Evolutionary conservation across 306 rosid genomes (phyloP).

Genomic region (Quercus mongolica): DNA sequence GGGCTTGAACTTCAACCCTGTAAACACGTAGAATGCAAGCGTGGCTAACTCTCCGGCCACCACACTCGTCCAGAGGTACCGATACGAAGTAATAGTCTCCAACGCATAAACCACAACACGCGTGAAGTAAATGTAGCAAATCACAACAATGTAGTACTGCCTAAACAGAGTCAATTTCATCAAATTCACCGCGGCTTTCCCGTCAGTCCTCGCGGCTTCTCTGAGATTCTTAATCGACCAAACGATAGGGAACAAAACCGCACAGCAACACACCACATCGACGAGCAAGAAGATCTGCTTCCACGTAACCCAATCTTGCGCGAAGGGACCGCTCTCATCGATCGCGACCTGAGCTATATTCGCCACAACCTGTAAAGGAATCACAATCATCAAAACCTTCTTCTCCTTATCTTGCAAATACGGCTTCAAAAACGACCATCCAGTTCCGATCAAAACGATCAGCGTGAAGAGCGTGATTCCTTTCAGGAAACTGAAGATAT

Average conservation of each 20-base stretch:
- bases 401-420: slow-evolving; percentile 89
- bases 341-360: slow-evolving; percentile 85
- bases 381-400: slow-evolving; percentile 91
- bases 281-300: slow-evolving; percentile 86
- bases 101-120: slow-evolving; percentile 90
- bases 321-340: slow-evolving; percentile 84
- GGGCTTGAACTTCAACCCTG: slow-evolving; percentile 88
- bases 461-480: slow-evolving; percentile 80
- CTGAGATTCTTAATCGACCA: slow-evolving; percentile 97
- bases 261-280: slow-evolving; percentile 91
- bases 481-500: slow-evolving; percentile 83
- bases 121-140: slow-evolving; percentile 90
- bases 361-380: slow-evolving; percentile 85
- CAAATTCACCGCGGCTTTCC: slow-evolving; percentile 93
- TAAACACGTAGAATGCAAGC: slow-evolving; percentile 72
- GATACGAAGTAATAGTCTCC: slow-evolving; percentile 85
- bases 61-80: slow-evolving; percentile 92
- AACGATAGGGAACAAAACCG: slow-evolving; percentile 87
- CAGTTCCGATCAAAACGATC: slow-evolving; percentile 87
- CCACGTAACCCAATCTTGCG: slow-evolving; percentile 83
- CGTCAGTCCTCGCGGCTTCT: slow-evolving; percentile 89
- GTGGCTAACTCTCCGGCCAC: slow-evolving; percentile 89
- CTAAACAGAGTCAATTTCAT: slow-evolving; percentile 88
- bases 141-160: slow-evolving; percentile 88
- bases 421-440: slow-evolving; percentile 93